Evolutionary conservation across 257 asterid genomes (phyloP).

Genomic region (Gentiana macrophylla): DNA sequence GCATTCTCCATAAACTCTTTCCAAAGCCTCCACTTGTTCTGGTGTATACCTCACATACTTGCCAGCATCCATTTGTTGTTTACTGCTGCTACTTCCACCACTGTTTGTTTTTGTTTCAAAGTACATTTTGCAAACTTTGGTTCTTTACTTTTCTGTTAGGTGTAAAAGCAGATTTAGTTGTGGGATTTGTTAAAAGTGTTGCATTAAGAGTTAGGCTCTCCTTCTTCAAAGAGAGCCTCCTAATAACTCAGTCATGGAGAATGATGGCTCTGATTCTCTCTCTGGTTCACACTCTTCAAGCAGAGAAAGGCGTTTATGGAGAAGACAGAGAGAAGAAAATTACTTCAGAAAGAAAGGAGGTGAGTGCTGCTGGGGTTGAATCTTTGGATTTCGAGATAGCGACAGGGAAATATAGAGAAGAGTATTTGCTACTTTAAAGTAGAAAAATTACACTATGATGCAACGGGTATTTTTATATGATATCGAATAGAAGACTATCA

Average conservation of each 20-base stretch:
- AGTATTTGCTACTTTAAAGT: too few species aligned
- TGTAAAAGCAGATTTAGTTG: background rate
- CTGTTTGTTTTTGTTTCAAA: conserved; percentile 30
- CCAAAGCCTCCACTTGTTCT: conserved; percentile 95
- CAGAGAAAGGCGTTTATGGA: background rate
- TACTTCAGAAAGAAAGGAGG: background rate
- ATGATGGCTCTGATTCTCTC: conserved; percentile 6
- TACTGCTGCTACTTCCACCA: conserved; percentile 43
- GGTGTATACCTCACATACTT: conserved; percentile 96
- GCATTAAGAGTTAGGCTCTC: conserved; percentile 88
- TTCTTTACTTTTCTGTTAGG: background rate
- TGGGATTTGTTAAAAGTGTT: conserved; percentile 1
- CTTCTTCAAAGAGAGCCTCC: conserved; percentile 76
- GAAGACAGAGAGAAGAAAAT: background rate
- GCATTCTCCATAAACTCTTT: conserved; percentile 76
- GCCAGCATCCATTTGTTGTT: conserved; percentile 81
- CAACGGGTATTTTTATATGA: too few species aligned
- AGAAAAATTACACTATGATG: too few species aligned
- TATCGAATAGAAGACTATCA: too few species aligned
- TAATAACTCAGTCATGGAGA: conserved; percentile 57
- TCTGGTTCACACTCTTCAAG: background rate
- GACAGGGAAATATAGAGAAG: too few species aligned
- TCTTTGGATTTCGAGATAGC: too few species aligned
- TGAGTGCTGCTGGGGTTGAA: too few species aligned
- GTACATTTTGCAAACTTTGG: conserved; percentile 7